A percentile compares a stretch with the other conserved stretches of the same genome.
Evolutionary conservation across 1,139 yeast genomes (phyloP).

Genomic region (Nadsonia commutata): DNA sequence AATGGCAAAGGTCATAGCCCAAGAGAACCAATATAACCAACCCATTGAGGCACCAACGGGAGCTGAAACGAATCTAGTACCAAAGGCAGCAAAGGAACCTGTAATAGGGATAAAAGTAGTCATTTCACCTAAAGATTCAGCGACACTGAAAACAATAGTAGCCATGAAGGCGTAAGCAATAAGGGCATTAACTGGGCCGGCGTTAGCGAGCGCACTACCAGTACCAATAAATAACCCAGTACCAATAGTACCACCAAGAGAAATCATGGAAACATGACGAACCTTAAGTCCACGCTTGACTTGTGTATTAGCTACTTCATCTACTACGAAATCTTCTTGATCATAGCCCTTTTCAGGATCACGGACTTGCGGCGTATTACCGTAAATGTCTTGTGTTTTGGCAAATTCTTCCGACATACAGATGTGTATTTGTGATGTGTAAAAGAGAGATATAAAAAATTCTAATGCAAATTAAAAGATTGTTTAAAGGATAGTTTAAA

Average conservation of each 20-base stretch:
- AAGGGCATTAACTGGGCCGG: constrained; percentile 37
- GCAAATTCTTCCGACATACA: too few species aligned
- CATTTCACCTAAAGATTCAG: constrained; percentile 49
- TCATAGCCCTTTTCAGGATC: not conserved
- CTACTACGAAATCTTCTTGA: not conserved
- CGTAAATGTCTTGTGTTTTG: too few species aligned
- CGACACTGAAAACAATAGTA: constrained; percentile 33
- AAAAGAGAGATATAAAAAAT: too few species aligned
- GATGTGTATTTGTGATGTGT: too few species aligned
- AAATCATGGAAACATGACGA: constrained; percentile 34
- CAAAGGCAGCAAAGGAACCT: constrained; percentile 15
- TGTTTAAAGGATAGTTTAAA: constrained; percentile 11
- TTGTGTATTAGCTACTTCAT: not conserved
- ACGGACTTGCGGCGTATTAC: too few species aligned
- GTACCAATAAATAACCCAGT: constrained; percentile 49
- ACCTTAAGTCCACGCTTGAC: constrained; percentile 26
- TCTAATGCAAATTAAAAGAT: constrained; percentile 10
- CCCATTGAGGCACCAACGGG: constrained; percentile 66
- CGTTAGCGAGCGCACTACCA: constrained; percentile 34
- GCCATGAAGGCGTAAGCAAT: constrained; percentile 33
- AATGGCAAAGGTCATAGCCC: constrained; percentile 75
- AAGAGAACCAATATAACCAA: constrained; percentile 74
- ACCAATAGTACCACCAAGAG: constrained; percentile 37
- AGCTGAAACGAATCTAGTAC: constrained; percentile 29
- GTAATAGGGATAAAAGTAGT: constrained; percentile 37